Percentiles rank a stretch among this genome's conserved stretches.
Conservation (phyloP, 2,329 filamentous ascomycete species). For the Trichothecium roseum region DNA sequence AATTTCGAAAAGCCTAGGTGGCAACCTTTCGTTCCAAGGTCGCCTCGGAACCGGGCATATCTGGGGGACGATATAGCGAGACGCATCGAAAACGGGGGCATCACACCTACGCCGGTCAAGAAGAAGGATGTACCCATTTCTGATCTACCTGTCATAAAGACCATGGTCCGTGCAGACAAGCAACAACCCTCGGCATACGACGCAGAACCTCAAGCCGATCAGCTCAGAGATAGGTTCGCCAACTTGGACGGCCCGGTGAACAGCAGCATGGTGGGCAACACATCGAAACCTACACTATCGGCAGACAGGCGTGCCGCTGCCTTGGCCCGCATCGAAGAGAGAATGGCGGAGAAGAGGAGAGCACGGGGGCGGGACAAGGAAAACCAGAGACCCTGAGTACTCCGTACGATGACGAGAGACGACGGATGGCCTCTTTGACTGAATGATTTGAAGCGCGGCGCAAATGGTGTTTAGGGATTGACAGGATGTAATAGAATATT, state of each 20-base stretch:
- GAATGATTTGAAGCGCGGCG: slow-evolving; percentile 1
- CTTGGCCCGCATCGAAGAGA: slow-evolving; percentile 42
- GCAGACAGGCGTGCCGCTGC: slow-evolving; percentile 43
- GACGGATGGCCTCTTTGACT: not conserved
- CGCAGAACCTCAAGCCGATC: slow-evolving; percentile 27
- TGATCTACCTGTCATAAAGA: slow-evolving; percentile 16
- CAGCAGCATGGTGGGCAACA: slow-evolving; percentile 21
- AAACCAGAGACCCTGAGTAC: slow-evolving; percentile 35
- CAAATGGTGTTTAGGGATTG: not conserved
- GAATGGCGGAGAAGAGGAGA: slow-evolving; percentile 39
- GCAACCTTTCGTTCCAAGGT: slow-evolving; percentile 30
- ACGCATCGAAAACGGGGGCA: slow-evolving; percentile 17
- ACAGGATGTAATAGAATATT: not conserved
- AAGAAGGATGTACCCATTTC: slow-evolving; percentile 13
- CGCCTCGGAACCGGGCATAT: slow-evolving; percentile 26
- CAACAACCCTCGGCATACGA: slow-evolving; percentile 14
- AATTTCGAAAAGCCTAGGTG: slow-evolving; percentile 24
- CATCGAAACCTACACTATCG: slow-evolving; percentile 32
- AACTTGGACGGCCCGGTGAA: slow-evolving; percentile 27
- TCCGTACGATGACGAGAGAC: too few species aligned
- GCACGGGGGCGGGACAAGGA: slow-evolving; percentile 35
- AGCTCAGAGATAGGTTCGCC: slow-evolving; percentile 33
- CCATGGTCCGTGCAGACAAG: slow-evolving; percentile 11
- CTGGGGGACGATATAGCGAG: slow-evolving; percentile 21
- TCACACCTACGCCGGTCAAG: slow-evolving; percentile 11